These are phyloP conservation scores for Claviceps fusiformis DNA, from an alignment of 2,329 filamentous ascomycete species.

Conservation along the genomic window DNA sequence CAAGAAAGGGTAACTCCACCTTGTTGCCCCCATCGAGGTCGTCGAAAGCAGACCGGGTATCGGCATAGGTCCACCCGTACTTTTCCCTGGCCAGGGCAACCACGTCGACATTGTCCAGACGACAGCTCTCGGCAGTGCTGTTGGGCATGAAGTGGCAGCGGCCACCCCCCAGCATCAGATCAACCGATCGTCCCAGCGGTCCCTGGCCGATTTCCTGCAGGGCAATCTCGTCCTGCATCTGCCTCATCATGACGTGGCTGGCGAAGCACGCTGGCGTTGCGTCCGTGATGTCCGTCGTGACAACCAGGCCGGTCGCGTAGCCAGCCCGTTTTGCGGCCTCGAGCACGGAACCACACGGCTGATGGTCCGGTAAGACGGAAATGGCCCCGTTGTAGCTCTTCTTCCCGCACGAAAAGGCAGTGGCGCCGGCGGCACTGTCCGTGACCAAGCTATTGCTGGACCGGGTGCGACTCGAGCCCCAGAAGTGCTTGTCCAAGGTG, in stretches of 20 bases:
- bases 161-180: conserved; percentile 86
- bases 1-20: conserved; percentile 68
- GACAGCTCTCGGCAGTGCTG: conserved; percentile 65
- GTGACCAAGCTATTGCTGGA: conserved; percentile 79
- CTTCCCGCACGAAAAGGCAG: conserved; percentile 79
- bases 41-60: conserved; percentile 63
- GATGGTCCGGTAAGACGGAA: conserved; percentile 69
- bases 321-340: conserved; percentile 88
- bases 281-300: conserved; percentile 89
- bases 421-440: conserved; percentile 92
- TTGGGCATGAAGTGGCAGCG: conserved; percentile 89
- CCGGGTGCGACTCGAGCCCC: conserved; percentile 78
- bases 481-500: conserved; percentile 73
- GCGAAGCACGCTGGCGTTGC: conserved; percentile 94
- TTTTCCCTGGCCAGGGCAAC: conserved; percentile 59
- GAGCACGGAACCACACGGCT: conserved; percentile 79
- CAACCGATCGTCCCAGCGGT: conserved; percentile 72
- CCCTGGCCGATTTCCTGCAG: conserved; percentile 84
- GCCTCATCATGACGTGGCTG: conserved; percentile 66
- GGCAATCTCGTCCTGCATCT: conserved; percentile 81
- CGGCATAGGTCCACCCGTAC: conserved; percentile 66
- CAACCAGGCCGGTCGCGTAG: conserved; percentile 85
- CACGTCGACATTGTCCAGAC: conserved; percentile 65
- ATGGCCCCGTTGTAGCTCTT: conserved; percentile 99
- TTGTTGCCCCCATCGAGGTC: conserved; percentile 51